These are phyloP conservation scores for Pleurotus giganteus DNA, from an alignment of 768 basidiomycete species.

Conservation along the genomic window DNA sequence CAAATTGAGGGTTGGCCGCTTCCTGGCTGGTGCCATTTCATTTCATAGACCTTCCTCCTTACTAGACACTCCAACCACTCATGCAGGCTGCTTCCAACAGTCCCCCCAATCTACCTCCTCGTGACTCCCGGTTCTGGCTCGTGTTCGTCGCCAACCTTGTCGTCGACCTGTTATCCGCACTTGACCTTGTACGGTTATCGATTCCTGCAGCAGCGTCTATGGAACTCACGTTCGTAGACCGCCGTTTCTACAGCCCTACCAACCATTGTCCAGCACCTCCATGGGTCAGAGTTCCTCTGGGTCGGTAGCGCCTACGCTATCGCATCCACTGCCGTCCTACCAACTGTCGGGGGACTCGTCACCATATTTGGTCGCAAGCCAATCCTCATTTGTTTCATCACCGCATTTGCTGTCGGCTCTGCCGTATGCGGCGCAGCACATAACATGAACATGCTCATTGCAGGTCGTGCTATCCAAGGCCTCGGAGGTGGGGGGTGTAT, in stretches of 20 bases:
- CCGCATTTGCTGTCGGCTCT: conserved; percentile 39
- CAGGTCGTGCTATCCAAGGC: conserved; percentile 38
- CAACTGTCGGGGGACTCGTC: conserved; percentile 33
- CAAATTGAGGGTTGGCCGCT: too few species aligned
- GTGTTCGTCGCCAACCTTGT: conserved; percentile 1
- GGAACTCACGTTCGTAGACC: conserved; percentile 15
- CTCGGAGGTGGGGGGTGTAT: conserved; percentile 39
- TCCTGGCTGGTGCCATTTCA: too few species aligned
- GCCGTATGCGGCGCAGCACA: conserved; percentile 40
- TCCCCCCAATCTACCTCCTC: background rate
- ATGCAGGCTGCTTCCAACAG: too few species aligned
- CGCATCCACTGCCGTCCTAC: conserved; percentile 38
- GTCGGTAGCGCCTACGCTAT: conserved; percentile 43
- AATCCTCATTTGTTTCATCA: conserved; percentile 26
- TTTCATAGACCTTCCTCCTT: too few species aligned
- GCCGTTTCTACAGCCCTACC: conserved; percentile 40
- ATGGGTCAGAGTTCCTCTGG: conserved; percentile 41
- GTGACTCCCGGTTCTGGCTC: conserved; percentile 5
- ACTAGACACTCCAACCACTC: too few species aligned
- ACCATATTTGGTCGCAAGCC: conserved; percentile 37
- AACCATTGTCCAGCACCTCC: conserved; percentile 35
- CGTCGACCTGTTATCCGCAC: conserved; percentile 10
- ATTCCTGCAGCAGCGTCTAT: background rate
- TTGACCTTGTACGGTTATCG: conserved; percentile 16
- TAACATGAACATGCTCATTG: conserved; percentile 40